Evolutionary conservation across 257 asterid genomes (phyloP).

Genomic region (Cynanchum wilfordii): DNA sequence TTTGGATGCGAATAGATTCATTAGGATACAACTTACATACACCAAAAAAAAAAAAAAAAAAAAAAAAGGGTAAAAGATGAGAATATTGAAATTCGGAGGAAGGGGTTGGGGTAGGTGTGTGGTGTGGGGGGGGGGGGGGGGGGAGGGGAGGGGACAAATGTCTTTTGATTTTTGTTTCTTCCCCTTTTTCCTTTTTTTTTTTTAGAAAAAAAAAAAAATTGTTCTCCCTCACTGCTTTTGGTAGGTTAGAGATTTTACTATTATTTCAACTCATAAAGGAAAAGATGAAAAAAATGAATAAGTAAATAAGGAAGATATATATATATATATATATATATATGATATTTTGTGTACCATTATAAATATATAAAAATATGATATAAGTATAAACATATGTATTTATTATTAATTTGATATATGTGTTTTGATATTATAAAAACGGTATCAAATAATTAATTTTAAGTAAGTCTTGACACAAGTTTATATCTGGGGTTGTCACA

Average conservation of each 20-base stretch:
- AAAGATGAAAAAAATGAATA: constrained; percentile 25
- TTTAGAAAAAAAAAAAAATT: too few species aligned
- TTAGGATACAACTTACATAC: not conserved
- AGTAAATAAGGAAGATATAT: not conserved
- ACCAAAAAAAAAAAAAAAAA: constrained; percentile 9
- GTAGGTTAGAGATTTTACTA: constrained; percentile 25
- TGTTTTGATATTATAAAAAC: too few species aligned
- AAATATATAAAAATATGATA: too few species aligned
- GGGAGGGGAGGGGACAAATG: constrained; percentile 28
- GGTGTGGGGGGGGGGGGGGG: constrained; percentile 34
- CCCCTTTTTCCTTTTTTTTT: constrained; percentile 28
- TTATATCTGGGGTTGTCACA: too few species aligned
- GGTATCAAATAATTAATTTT: too few species aligned
- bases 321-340: too few species aligned
- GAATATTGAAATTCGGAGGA: constrained; percentile 49
- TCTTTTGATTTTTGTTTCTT: constrained; percentile 42
- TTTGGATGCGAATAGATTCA: constrained; percentile 29
- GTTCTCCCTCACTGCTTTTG: constrained; percentile 29
- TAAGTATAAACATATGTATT: too few species aligned
- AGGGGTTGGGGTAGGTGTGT: constrained; percentile 6
- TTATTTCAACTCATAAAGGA: constrained; percentile 30
- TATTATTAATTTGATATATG: too few species aligned
- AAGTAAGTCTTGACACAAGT: too few species aligned
- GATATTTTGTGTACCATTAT: too few species aligned
- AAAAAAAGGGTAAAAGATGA: constrained; percentile 16